Evolutionary conservation across 2,329 filamentous ascomycete genomes (phyloP).

Genomic region (Akanthomyces uredinophilus): DNA sequence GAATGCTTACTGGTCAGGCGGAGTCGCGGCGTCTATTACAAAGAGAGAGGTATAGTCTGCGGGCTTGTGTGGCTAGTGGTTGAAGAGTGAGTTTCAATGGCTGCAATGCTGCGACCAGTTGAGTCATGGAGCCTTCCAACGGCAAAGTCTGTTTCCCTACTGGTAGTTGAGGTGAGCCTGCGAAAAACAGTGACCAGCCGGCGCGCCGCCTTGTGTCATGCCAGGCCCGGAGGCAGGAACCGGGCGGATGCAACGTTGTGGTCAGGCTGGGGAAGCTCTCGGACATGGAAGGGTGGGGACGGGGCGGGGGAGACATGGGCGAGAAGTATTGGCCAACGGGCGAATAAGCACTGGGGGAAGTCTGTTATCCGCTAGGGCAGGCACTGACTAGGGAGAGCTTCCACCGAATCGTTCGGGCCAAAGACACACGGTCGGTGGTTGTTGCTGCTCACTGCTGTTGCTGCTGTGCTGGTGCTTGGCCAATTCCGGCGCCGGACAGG

Average conservation of each 20-base stretch:
- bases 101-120: not conserved
- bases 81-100: not conserved
- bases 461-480: not conserved
- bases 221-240: not conserved
- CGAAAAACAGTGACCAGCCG: not conserved
- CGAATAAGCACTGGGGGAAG: not conserved
- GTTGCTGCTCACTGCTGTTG: not conserved
- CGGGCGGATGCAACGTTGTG: conserved; percentile 19
- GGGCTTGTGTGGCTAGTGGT: not conserved
- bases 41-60: not conserved
- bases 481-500: not conserved
- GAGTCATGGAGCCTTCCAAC: conserved; percentile 1
- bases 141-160: not conserved
- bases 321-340: not conserved
- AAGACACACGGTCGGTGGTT: not conserved
- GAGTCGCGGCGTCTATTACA: not conserved
- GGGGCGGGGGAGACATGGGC: not conserved
- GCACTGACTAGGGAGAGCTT: too few relatives aligned
- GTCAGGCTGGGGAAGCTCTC: conserved; percentile 8
- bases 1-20: conserved; percentile 14
- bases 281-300: conserved; percentile 3
- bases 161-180: not conserved
- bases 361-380: not conserved
- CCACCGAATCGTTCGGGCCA: too few relatives aligned
- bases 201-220: not conserved